Evolutionary conservation across 495 filamentous ascomycete species (phyloP).

Genomic region (Trichocladium uniseriatum): DNA sequence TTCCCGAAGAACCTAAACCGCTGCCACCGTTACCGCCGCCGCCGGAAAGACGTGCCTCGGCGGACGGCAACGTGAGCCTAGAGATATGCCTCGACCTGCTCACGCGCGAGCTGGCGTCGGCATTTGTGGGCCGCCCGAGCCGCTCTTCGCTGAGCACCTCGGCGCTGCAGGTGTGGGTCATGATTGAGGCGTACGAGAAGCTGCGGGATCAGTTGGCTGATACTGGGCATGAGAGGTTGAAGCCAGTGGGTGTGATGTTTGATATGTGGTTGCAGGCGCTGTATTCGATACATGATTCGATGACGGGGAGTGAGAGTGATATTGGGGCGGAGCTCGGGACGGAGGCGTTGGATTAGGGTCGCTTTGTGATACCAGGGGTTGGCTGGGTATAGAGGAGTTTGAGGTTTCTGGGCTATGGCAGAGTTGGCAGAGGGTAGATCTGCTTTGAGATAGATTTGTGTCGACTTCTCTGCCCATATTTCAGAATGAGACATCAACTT

Average conservation of each 20-base stretch:
- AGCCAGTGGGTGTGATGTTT: slow-evolving; percentile 27
- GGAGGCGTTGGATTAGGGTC: slow-evolving; percentile 12
- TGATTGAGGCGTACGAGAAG: slow-evolving; percentile 44
- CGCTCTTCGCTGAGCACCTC: slow-evolving; percentile 31
- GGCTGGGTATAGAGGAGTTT: neutral
- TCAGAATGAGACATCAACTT: too few species aligned
- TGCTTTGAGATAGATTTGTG: neutral
- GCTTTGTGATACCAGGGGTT: neutral
- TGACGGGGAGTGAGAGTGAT: slow-evolving; percentile 13
- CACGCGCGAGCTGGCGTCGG: slow-evolving; percentile 34
- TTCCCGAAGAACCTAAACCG: slow-evolving; percentile 4
- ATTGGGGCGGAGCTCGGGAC: slow-evolving; percentile 9
- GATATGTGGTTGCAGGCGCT: slow-evolving; percentile 37
- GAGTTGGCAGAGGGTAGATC: too few species aligned
- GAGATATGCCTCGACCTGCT: slow-evolving; percentile 37
- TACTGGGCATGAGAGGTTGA: slow-evolving; percentile 15
- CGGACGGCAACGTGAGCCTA: slow-evolving; percentile 25
- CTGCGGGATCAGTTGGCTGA: slow-evolving; percentile 30
- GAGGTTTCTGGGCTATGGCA: neutral
- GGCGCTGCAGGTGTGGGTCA: slow-evolving; percentile 47
- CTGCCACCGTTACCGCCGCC: slow-evolving; percentile 14
- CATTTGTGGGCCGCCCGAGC: slow-evolving; percentile 16
- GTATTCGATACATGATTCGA: slow-evolving; percentile 30
- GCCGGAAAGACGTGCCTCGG: neutral
- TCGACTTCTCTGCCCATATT: too few species aligned